phyloP scores from a whole-genome alignment of 306 rosid species.

The Fragaria ananassa region DNA sequence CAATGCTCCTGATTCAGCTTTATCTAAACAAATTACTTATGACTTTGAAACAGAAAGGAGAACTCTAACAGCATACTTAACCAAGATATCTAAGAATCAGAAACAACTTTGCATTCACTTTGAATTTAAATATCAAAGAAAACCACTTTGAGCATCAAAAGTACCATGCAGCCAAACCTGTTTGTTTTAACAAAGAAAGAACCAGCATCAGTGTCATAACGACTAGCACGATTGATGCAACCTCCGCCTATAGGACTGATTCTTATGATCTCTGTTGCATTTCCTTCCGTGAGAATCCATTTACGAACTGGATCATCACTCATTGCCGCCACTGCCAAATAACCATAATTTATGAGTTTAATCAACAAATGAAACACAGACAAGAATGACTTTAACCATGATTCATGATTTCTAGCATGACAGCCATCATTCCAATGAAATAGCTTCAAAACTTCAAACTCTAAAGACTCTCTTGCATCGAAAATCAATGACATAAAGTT shows the following conservation, averaged over 20 bases:
- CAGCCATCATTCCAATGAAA: background rate
- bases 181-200: constrained; percentile 93
- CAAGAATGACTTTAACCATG: background rate
- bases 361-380: background rate
- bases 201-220: constrained; percentile 76
- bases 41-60: constrained; percentile 6
- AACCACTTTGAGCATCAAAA: constrained; percentile 15
- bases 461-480: background rate
- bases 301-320: constrained; percentile 78
- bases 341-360: constrained; percentile 13
- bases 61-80: background rate
- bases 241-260: constrained; percentile 90
- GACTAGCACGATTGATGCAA: constrained; percentile 77
- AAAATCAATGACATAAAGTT: background rate
- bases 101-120: background rate
- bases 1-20: constrained; percentile 76
- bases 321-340: constrained; percentile 58
- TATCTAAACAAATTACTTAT: constrained; percentile 12
- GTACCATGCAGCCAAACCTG: constrained; percentile 44
- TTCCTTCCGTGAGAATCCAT: constrained; percentile 86
- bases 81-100: background rate
- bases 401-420: background rate
- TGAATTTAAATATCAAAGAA: background rate
- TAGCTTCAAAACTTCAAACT: background rate
- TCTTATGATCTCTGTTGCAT: constrained; percentile 66